phyloP scores from a whole-genome alignment of 225 moss, liverwort and hornwort genomes.

The Anthoceros angustus region DNA sequence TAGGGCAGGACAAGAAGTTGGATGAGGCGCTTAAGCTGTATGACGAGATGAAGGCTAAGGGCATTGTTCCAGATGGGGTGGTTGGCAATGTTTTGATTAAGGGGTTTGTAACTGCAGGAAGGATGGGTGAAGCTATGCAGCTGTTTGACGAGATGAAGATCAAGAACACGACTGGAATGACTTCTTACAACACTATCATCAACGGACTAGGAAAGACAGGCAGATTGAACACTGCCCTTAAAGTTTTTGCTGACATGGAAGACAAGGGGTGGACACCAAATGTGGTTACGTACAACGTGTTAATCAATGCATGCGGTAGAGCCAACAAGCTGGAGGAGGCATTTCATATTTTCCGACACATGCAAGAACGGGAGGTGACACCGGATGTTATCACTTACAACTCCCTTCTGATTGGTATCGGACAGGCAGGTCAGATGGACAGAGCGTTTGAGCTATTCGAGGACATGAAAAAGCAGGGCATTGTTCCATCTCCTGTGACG shows the following conservation, averaged over 20 bases:
- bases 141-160: conserved; percentile 76
- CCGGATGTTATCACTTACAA: conserved; percentile 88
- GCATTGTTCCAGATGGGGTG: conserved; percentile 89
- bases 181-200: conserved; percentile 92
- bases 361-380: conserved; percentile 76
- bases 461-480: conserved; percentile 88
- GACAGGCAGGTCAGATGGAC: conserved; percentile 83
- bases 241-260: conserved; percentile 85
- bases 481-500: conserved; percentile 68
- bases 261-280: conserved; percentile 77
- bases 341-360: conserved; percentile 67
- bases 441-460: conserved; percentile 54
- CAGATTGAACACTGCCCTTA: conserved; percentile 53
- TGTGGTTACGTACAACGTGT: conserved; percentile 81
- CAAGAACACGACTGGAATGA: conserved; percentile 68
- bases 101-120: conserved; percentile 84
- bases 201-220: conserved; percentile 82
- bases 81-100: conserved; percentile 89
- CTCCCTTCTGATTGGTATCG: conserved; percentile 66
- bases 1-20: conserved; percentile 92
- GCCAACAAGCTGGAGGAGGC: conserved; percentile 43
- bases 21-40: conserved; percentile 86
- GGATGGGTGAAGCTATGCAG: conserved; percentile 82
- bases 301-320: conserved; percentile 62
- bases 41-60: conserved; percentile 81